Percentiles rank a stretch among this genome's conserved stretches.
These are phyloP conservation scores for Brassica hybrid DNA, from an alignment of 441 rosid genomes.

Conservation along the genomic window DNA sequence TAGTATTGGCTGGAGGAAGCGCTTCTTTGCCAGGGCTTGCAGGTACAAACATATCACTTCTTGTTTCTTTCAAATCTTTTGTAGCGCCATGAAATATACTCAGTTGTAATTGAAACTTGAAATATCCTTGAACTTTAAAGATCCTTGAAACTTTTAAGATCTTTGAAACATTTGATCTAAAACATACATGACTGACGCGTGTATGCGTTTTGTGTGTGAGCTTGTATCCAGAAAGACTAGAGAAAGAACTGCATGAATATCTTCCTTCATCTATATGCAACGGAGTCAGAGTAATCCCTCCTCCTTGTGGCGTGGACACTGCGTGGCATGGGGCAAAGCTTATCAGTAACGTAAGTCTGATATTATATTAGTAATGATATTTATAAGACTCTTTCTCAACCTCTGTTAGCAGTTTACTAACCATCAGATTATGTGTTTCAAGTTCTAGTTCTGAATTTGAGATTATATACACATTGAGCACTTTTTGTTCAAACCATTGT, in stretches of 20 bases:
- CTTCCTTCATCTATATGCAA: conserved; percentile 59
- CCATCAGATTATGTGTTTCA: neutral
- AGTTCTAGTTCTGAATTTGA: neutral
- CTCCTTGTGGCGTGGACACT: conserved; percentile 71
- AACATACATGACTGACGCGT: neutral
- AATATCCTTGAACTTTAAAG: neutral
- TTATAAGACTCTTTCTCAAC: neutral
- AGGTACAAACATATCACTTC: conserved; percentile 48
- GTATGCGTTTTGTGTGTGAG: conserved; percentile 16
- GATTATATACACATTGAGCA: neutral
- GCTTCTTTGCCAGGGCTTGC: conserved; percentile 88
- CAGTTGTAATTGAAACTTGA: neutral
- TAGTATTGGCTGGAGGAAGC: conserved; percentile 80
- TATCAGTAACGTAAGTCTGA: conserved; percentile 73
- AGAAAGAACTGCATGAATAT: conserved; percentile 67
- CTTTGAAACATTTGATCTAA: conserved; percentile 3
- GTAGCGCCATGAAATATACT: neutral
- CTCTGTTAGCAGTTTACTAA: neutral
- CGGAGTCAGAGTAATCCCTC: conserved; percentile 72
- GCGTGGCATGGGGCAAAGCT: conserved; percentile 95
- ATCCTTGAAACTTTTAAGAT: neutral
- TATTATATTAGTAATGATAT: neutral
- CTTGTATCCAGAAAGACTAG: conserved; percentile 71
- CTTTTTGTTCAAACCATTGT: conserved; percentile 4
- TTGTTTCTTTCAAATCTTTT: conserved; percentile 5